Evolutionary conservation across 306 rosid species (phyloP).

Genomic region (Ochetophila trinervis): DNA sequence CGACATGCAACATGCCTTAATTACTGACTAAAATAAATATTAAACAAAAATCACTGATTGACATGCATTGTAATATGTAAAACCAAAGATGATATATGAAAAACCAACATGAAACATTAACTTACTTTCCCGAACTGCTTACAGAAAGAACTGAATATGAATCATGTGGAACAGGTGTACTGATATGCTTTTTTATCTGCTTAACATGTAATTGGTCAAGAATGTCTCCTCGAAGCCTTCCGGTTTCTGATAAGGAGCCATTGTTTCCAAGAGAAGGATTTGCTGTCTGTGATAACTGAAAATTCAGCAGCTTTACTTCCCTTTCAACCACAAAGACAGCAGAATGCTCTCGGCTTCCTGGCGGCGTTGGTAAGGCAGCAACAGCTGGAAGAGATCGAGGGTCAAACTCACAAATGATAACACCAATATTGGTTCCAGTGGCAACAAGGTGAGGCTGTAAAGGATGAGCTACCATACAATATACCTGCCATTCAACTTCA

Average conservation of each 20-base stretch:
- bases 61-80: background rate
- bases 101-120: slow-evolving; percentile 10
- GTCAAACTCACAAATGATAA: slow-evolving; percentile 91
- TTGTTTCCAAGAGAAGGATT: slow-evolving; percentile 96
- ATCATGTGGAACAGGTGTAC: slow-evolving; percentile 97
- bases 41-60: background rate
- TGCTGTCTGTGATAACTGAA: slow-evolving; percentile 84
- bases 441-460: slow-evolving; percentile 98
- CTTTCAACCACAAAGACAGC: slow-evolving; percentile 89
- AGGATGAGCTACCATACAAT: slow-evolving; percentile 92
- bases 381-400: slow-evolving; percentile 95
- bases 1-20: background rate
- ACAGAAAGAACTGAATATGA: slow-evolving; percentile 93
- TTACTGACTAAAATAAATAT: background rate
- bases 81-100: background rate
- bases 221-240: slow-evolving; percentile 77
- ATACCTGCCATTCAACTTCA: slow-evolving; percentile 61
- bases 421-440: slow-evolving; percentile 94
- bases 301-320: slow-evolving; percentile 79
- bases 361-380: slow-evolving; percentile 81
- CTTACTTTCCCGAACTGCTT: slow-evolving; percentile 99
- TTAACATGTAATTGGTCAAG: slow-evolving; percentile 83
- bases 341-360: slow-evolving; percentile 88
- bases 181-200: slow-evolving; percentile 89
- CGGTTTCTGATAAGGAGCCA: slow-evolving; percentile 78